Conservation (phyloP, 2,329 filamentous ascomycete genomes). For the Colletotrichum spaethianum region DNA sequence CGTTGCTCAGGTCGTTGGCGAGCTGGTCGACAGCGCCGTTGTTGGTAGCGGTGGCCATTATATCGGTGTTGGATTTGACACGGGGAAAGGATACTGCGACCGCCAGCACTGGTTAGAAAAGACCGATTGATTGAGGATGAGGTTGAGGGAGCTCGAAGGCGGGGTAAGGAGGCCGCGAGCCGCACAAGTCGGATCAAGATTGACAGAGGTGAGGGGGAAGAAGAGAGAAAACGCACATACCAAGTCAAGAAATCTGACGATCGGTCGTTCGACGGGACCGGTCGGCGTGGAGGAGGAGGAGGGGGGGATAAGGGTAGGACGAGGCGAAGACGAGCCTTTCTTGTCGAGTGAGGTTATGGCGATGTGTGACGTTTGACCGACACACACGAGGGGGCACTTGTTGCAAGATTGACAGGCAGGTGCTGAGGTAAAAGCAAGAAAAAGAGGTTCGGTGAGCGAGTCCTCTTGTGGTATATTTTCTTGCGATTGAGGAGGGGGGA, state of each 20-base stretch:
- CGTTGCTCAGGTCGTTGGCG: conserved; percentile 81
- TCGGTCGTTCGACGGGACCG: conserved; percentile 33
- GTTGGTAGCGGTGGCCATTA: conserved; percentile 74
- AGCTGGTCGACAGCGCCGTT: conserved; percentile 82
- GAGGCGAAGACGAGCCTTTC: conserved; percentile 31
- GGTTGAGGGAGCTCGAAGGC: not conserved
- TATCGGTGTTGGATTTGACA: conserved; percentile 48
- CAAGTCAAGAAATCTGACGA: conserved; percentile 39
- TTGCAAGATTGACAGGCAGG: conserved; percentile 40
- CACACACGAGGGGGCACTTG: conserved; percentile 40
- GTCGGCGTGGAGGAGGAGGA: conserved; percentile 19
- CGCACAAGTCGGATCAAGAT: conserved; percentile 3
- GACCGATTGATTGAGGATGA: not conserved
- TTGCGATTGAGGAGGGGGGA: conserved; percentile 40
- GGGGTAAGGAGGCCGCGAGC: conserved; percentile 12
- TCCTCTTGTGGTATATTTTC: conserved; percentile 33
- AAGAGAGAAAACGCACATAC: conserved; percentile 26
- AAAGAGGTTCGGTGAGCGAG: conserved; percentile 27
- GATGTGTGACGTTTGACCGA: conserved; percentile 42
- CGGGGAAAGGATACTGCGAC: conserved; percentile 38
- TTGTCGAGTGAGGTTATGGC: conserved; percentile 28
- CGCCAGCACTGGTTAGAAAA: conserved; percentile 16
- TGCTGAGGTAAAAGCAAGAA: conserved; percentile 39
- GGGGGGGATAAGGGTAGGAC: conserved; percentile 25
- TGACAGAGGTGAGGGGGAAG: conserved; percentile 1